Base-by-base conservation (phyloP, 1,284 basidiomycete species). In the Agaricales sp. region DNA sequence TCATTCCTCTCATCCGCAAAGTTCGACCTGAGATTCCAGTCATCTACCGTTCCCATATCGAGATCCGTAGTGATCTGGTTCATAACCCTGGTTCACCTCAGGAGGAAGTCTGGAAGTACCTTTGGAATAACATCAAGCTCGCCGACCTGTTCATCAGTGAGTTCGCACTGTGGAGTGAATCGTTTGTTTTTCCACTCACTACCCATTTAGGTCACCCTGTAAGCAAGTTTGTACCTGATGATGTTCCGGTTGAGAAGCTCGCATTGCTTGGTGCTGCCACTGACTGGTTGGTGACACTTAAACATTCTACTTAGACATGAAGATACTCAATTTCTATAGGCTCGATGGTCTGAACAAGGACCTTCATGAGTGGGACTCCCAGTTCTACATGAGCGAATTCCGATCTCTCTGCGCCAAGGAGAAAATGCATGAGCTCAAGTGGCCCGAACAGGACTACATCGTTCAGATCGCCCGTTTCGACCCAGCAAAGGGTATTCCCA, bases 271-370 rank as follows among this genome's bases (percentile, higher is more conserved):
- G 85, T 58, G 87, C 86, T 58, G 81, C 86, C 16, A 88, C 86
- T 44, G 86, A 89, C 62, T 87, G 82, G 85, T 85, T 54, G 48
- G 75, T 67, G 6, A 21, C 11, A 16, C 11, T 25, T 14, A 12
- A 18, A 30, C 23, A 30, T 12, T 37, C 3, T 24, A 50, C 11
- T 30, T 35, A 8, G 30, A 35, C 16, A 46, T 41, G n/a, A n/a
- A n/a, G n/a, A n/a, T n/a, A 30, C 22, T 46, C 25, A 6, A n/a
- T 26, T 48, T n/a, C 46, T 19, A n/a, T 51, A 88, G 86, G 78
- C 79, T 92, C 49, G 90, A 93, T 62, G 90, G 90, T 30, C 70
- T 93, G 55, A 92, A 90, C 78, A 93, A 93, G 70, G 75, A 83
- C 4, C 72, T 90, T 53, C 68, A 69, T 57, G 64, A 73, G 41